Base-by-base conservation (phyloP, 257 asterid species). In the Nicotiana sylvestris region DNA sequence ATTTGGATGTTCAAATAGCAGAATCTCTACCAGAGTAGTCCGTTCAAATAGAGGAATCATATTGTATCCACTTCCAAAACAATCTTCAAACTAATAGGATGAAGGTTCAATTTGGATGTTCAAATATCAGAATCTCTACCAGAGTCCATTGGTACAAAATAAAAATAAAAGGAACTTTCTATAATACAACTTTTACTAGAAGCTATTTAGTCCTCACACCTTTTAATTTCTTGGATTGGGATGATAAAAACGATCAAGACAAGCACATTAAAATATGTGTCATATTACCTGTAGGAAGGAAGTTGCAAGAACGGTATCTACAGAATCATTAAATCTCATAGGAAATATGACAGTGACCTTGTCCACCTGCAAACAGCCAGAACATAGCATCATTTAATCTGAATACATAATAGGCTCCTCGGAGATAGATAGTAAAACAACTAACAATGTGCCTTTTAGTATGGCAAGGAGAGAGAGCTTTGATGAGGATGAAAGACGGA, bases 291-390 rank as follows among this genome's bases (percentile, higher is more conserved):
- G 97, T 76, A 96, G 93, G 89, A 96, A 96, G 83, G 99, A 96
- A 76, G 97, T 88, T 17, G 99, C 98, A 58, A 96, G 96, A 91
- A 91, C 90, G 64, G 89, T 92, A 87, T 95, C 97, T 33, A 90
- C 83, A 6, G 99, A 89, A 91, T 95, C 98, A 83, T 87, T 94
- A 91, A 95, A 95, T 80, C 94, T 90, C 98, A 95, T 92, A 53
- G 99, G 98, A 81, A 92, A 94, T 81, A 94, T 88, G 82, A 93
- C 90, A 1, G 95, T 91, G 83, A 87, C 97, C 86, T 90, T 94
- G 30, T 89, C 82, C 9, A 66, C 82, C 85, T 82, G 85, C 82
- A 82, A 53, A 39, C 66, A 77, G 77, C 35, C 66, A 76, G 13
- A 12, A 53, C 68, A 80, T 37, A 69, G 35, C 65, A 27, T 80